A percentile compares a stretch with the other conserved stretches of the same genome.
These are phyloP conservation scores for Venturia effusa DNA, from an alignment of 2,329 filamentous ascomycete species.

Conservation along the genomic window DNA sequence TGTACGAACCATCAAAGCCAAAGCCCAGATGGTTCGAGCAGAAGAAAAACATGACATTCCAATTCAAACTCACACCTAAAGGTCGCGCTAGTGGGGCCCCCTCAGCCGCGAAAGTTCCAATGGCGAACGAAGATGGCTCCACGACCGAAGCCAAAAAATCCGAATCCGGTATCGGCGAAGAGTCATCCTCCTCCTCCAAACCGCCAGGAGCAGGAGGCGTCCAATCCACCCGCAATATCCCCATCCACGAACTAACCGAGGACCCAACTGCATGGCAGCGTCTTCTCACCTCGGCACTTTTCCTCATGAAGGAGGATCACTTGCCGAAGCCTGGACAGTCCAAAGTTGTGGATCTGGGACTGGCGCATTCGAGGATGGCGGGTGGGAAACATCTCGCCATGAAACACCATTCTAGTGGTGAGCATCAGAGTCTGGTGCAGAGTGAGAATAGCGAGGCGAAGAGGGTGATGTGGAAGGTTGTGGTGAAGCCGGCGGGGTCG, in stretches of 20 bases:
- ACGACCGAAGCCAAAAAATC: background rate
- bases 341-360: slow-evolving; percentile 9
- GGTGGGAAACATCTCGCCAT: slow-evolving; percentile 10
- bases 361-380: background rate
- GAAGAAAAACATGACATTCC: slow-evolving; percentile 7
- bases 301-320: slow-evolving; percentile 11
- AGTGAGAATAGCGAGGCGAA: background rate
- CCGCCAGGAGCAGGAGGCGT: background rate
- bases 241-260: slow-evolving; percentile 1
- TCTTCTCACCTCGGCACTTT: slow-evolving; percentile 6
- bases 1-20: background rate
- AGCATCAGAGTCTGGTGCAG: slow-evolving; percentile 5
- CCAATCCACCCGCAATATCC: slow-evolving; percentile 3
- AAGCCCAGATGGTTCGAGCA: slow-evolving; percentile 8
- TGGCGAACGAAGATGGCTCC: slow-evolving; percentile 9
- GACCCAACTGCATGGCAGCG: slow-evolving; percentile 9
- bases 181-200: background rate
- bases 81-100: background rate
- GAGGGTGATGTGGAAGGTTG: slow-evolving; percentile 10
- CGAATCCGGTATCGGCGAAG: background rate
- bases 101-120: background rate
- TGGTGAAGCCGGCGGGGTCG: background rate
- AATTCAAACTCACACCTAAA: slow-evolving; percentile 10
- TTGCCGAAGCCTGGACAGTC: slow-evolving; percentile 3
- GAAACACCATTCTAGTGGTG: slow-evolving; percentile 6